phyloP scores from a whole-genome alignment of 73 alveolate species.

The Durusdinium trenchii region DNA sequence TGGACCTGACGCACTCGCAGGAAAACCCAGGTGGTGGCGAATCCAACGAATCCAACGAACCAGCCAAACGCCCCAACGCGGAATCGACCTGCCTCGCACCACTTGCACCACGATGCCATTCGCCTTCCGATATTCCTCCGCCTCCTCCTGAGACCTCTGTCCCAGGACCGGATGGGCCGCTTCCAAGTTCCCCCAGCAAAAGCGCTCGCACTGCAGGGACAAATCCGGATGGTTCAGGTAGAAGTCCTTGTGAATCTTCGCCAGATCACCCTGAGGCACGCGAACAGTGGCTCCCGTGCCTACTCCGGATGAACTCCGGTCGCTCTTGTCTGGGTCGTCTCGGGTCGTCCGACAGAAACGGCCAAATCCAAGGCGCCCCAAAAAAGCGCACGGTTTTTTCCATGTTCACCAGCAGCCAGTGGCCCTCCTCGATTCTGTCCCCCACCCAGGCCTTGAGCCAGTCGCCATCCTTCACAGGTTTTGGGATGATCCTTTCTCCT shows the following conservation, averaged over 20 bases:
- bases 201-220: conserved; percentile 45
- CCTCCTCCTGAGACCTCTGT: conserved; percentile 18
- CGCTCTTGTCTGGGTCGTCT: neutral
- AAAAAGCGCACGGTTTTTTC: neutral
- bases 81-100: conserved; percentile 69
- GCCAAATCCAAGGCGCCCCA: neutral
- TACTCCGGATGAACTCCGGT: neutral
- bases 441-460: conserved; percentile 16
- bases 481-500: neutral
- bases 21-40: neutral
- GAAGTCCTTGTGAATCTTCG: conserved; percentile 74
- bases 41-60: neutral
- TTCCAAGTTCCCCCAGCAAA: conserved; percentile 86
- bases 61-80: too few species aligned
- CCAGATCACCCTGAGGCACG: conserved; percentile 15
- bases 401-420: neutral
- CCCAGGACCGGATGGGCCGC: conserved; percentile 84
- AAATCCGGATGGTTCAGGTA: conserved; percentile 83
- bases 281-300: neutral
- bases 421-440: neutral
- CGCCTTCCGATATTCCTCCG: conserved; percentile 35
- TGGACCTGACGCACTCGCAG: too few species aligned
- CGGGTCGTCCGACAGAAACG: neutral
- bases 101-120: conserved; percentile 46
- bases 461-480: conserved; percentile 18